Percentiles rank a stretch among this genome's conserved stretches.
Evolutionary conservation across 257 asterid species (phyloP).

Genomic region (Solanum dulcamara): DNA sequence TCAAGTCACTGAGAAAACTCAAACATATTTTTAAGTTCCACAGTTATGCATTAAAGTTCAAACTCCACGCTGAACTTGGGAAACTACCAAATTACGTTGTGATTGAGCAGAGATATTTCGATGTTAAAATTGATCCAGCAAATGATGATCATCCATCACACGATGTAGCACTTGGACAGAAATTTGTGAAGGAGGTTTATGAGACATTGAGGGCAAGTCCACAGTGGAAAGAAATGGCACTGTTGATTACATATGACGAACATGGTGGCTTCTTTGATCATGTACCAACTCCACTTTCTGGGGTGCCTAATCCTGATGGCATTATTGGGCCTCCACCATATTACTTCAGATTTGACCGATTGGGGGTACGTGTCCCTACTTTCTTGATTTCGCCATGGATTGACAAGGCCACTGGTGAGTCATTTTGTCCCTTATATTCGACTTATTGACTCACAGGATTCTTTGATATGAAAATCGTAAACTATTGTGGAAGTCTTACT

Average conservation of each 20-base stretch:
- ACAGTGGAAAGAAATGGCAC: conserved; percentile 90
- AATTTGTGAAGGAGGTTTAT: conserved; percentile 90
- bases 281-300: conserved; percentile 80
- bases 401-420: conserved; percentile 76
- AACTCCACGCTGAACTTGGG: conserved; percentile 60
- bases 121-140: conserved; percentile 50
- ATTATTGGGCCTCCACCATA: conserved; percentile 84
- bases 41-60: conserved; percentile 43
- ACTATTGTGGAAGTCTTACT: neutral
- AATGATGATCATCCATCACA: conserved; percentile 96
- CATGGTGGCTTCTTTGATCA: conserved; percentile 97
- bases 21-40: conserved; percentile 60
- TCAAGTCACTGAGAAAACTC: conserved; percentile 64
- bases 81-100: conserved; percentile 79
- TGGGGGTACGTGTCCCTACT: conserved; percentile 91
- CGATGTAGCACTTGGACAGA: conserved; percentile 84
- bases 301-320: conserved; percentile 98
- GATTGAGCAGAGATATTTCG: conserved; percentile 83
- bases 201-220: conserved; percentile 83
- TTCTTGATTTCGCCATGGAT: conserved; percentile 90
- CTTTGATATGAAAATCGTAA: neutral
- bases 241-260: conserved; percentile 87
- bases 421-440: neutral
- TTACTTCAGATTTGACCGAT: conserved; percentile 69
- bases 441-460: neutral